Conservation (phyloP, 2,329 filamentous ascomycete species). For the Pseudogymnoascus pannorum region DNA sequence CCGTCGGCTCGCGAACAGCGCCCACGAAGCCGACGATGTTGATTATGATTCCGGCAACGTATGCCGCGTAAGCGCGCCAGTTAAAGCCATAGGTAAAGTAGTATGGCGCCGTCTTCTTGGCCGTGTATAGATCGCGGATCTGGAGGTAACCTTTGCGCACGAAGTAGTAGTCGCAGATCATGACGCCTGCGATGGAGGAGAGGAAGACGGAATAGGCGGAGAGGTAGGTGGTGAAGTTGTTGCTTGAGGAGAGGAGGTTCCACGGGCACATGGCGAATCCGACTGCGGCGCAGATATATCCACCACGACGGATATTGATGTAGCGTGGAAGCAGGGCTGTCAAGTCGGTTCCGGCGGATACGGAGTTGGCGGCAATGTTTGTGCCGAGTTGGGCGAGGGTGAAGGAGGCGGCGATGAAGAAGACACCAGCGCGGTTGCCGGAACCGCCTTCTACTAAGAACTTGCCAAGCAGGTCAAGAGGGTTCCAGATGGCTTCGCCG, state of each 20-base stretch:
- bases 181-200: slow-evolving; percentile 89
- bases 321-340: slow-evolving; percentile 72
- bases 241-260: slow-evolving; percentile 66
- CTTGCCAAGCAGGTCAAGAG: slow-evolving; percentile 55
- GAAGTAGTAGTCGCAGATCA: slow-evolving; percentile 79
- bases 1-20: slow-evolving; percentile 52
- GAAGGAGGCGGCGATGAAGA: slow-evolving; percentile 63
- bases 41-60: slow-evolving; percentile 75
- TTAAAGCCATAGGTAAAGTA: slow-evolving; percentile 67
- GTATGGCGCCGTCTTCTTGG: slow-evolving; percentile 59
- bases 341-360: slow-evolving; percentile 71
- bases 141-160: slow-evolving; percentile 78
- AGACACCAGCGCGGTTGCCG: slow-evolving; percentile 65
- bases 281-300: slow-evolving; percentile 74
- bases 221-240: slow-evolving; percentile 86
- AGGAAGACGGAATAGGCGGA: slow-evolving; percentile 90
- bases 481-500: slow-evolving; percentile 63
- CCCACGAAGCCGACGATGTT: slow-evolving; percentile 90
- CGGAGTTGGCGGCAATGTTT: slow-evolving; percentile 80
- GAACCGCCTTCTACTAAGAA: slow-evolving; percentile 65
- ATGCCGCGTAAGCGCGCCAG: slow-evolving; percentile 78
- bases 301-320: slow-evolving; percentile 78
- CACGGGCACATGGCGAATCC: slow-evolving; percentile 84
- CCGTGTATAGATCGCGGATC: slow-evolving; percentile 71
- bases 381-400: slow-evolving; percentile 76